Evolutionary conservation across 352 stramenopile species (phyloP), one percentile per base, ranked within the genome.

Genomic region (Poterioochromonas sp.): DNA sequence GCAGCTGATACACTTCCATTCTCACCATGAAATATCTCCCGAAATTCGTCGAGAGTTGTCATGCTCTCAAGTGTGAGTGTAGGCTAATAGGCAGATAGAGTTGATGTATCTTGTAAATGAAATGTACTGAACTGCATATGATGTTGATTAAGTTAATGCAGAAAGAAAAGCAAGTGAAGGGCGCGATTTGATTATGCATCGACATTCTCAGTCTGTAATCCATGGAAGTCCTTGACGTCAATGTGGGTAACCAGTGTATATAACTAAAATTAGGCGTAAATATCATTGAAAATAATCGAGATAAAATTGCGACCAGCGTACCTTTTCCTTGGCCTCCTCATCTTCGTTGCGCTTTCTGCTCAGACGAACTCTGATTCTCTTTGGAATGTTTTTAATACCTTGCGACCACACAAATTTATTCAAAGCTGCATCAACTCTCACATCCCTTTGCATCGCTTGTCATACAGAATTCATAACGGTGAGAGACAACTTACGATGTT

Each of bases 221-320:
- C 93, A 88, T 98, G 98, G 90, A 97, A 98, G 80, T 80, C 85
- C 49, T 87, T 89, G 80, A 98, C 93, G 84, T 97, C 87, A 77
- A 99, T 93, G 84, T 97, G 89, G 88, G 98, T 91, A 80, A 97
- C 94, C 76, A 98, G 91, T 84, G 95, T 98, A 92, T 98, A 98
- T 78, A 98, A 90, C 88, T 85, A 73, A 51, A 29, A 64, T 32
- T n/a, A 12, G 22, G 18, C 60, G 5, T n/a, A 68, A 11, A 49
- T 53, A 64, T 54, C 32, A 34, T 35, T 34, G 18, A 81, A 18
- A 0, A 12, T 49, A 62, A 78, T 8, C 20, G 15, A 26, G 5
- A 47, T 69, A 68, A 78, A 53, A 53, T 53, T 20, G 44, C 8
- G 44, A 8, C 8, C 44, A 20, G 44, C 81, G 34, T 37, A 85